Evolutionary conservation across 805 yeast genomes (phyloP).

Genomic region (Candida ponderosae): DNA sequence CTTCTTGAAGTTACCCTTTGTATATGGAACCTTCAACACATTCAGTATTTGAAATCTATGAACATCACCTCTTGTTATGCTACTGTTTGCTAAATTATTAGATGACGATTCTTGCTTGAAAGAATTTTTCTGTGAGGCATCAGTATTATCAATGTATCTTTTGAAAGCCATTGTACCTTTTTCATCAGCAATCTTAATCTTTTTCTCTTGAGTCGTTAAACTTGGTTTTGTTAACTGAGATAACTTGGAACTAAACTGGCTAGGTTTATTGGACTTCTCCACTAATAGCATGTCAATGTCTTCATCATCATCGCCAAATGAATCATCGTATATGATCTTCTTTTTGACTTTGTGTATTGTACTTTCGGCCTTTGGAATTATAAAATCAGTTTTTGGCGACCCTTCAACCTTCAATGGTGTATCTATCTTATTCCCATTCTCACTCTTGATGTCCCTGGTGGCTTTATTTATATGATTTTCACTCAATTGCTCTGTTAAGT

Average conservation of each 20-base stretch:
- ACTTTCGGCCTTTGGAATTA: neutral
- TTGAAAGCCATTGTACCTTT: constrained; percentile 16
- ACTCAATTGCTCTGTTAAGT: constrained; percentile 1
- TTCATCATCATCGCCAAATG: constrained; percentile 14
- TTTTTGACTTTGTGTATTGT: neutral
- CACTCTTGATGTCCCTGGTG: neutral
- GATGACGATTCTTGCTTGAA: constrained; percentile 5
- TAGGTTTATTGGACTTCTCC: neutral
- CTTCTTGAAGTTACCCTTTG: constrained; percentile 20
- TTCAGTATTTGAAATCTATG: constrained; percentile 37
- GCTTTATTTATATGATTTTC: constrained; percentile 9
- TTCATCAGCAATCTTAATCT: constrained; percentile 11
- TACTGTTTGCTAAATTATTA: constrained; percentile 27
- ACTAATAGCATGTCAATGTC: neutral
- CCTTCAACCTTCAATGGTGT: neutral
- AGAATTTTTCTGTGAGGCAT: constrained; percentile 1
- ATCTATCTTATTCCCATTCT: neutral
- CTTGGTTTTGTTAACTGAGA: constrained; percentile 2
- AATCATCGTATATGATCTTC: constrained; percentile 6
- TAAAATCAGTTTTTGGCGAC: neutral
- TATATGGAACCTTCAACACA: constrained; percentile 25
- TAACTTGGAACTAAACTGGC: neutral
- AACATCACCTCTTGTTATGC: constrained; percentile 40
- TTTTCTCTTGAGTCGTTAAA: constrained; percentile 15
- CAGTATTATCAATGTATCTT: constrained; percentile 17